Percentiles rank a stretch among this genome's conserved stretches.
Conservation (phyloP, 352 stramenopile species). For the Pythium oligandrum region DNA sequence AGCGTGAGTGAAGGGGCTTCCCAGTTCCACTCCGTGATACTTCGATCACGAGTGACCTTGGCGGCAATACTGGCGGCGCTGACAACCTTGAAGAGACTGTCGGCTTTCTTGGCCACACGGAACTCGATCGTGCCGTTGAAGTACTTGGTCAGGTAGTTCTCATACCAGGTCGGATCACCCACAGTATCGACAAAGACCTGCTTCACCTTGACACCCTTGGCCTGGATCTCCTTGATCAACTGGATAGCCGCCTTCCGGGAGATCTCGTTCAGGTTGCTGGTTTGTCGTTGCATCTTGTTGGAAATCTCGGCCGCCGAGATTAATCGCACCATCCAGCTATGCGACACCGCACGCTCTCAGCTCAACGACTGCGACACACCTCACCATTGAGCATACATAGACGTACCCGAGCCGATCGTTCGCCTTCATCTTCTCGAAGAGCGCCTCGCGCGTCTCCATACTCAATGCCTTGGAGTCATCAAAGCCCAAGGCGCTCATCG, state of each 20-base stretch:
- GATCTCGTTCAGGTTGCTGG: conserved; percentile 92
- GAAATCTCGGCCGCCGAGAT: conserved; percentile 93
- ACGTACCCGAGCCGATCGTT: conserved; percentile 61
- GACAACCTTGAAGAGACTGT: conserved; percentile 94
- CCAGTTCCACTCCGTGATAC: conserved; percentile 89
- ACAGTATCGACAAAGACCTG: conserved; percentile 95
- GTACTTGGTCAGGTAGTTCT: conserved; percentile 89
- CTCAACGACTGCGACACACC: no score
- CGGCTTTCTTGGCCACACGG: conserved; percentile 95
- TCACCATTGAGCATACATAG: background rate
- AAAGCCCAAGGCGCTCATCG: conserved; percentile 86
- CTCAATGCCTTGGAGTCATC: conserved; percentile 94
- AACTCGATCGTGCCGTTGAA: conserved; percentile 89
- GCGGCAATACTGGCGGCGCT: conserved; percentile 91
- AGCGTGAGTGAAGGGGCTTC: conserved; percentile 64
- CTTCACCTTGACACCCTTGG: conserved; percentile 79
- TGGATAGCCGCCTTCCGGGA: conserved; percentile 91
- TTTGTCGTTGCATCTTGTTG: conserved; percentile 91
- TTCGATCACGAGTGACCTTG: conserved; percentile 91
- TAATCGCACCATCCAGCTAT: conserved; percentile 88
- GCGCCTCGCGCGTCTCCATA: conserved; percentile 72
- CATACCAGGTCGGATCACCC: conserved; percentile 88
- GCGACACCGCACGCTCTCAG: background rate
- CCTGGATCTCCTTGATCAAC: conserved; percentile 89
- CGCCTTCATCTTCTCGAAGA: conserved; percentile 88